Base-by-base conservation (phyloP, 2,329 filamentous ascomycete genomes). In the Penicillium rolfsii region DNA sequence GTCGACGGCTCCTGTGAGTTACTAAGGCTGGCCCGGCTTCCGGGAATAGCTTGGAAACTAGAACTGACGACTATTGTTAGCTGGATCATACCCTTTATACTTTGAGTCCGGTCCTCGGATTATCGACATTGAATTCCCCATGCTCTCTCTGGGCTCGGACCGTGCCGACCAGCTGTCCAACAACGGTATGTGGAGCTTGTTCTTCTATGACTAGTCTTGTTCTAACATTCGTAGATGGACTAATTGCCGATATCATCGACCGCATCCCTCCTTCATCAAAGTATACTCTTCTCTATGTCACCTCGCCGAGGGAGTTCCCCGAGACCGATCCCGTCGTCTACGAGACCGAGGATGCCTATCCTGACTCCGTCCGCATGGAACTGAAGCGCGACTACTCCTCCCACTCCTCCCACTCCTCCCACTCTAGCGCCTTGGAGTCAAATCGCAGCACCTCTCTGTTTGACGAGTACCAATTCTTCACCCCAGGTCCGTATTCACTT, bases 381-480 rank as follows among this genome's bases (percentile, higher is more conserved):
- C 78, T 95, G 65, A 95, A 91, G 84, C 86, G 92, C 67, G 83
- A 87, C 67, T 76, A 83, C 59, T 73, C 69, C 53, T 65, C 73
- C 5, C 64, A 73, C 45, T 73, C 69, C 53, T 65, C 73, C 5
- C 64, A 73, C 45, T 55, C 58, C 11, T 55, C 57, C 19, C 5
- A 52, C 33, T 59, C 64, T 14, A 57, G 50, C 22, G 33, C 49
- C 3, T 60, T 64, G 6, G 77, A 77, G 16, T 82, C 84, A 61
- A 71, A 60, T 24, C 66, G 67, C 30, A 75, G 74, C 41, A 71
- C 72, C 38, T 78, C 80, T 28, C 65, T 82, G 46, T 98, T 99
- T 71, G 90, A 96, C 78, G 93, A 91, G 76, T 99, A 99, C 77
- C 90, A 97, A 75, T 98, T 93, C 80, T 90, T 99, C 68, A 94